Evolutionary conservation across 495 filamentous ascomycete genomes (phyloP), one percentile per base, ranked within the genome.

Genomic region (Aspergillus kassunensis): DNA sequence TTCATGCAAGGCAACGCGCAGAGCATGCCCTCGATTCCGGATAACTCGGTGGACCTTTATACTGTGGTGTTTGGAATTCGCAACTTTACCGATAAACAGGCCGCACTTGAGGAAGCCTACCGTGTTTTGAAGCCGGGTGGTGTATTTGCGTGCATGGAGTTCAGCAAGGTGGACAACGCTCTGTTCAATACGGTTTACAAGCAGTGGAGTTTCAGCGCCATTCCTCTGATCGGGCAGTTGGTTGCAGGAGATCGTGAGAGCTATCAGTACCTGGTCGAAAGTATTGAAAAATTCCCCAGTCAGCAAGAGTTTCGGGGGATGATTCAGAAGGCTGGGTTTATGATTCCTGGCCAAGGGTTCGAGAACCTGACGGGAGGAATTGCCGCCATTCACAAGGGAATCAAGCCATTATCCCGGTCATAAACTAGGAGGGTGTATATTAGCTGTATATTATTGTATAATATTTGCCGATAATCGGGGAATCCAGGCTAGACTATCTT

Each of bases 191-290:
- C 79, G n/a, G 66, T 92, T 3, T 98, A 98, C 72, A 95, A 96
- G 77, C 75, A 89, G 48, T 98, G 95, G 89, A 96, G 90, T 57
- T 98, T 97, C 70, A 77, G 82, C 43, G 89, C 90, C 13, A 98
- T 98, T 56, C 93, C 93, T 2, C 60, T 98, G 39, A 96, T 98
- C 65, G 93, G 93, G 15, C 91, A 98, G 73, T 57, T 98, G 56
- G 91, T 98, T 25, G 95, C 93, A 3, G 92, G 88, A 2, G 93
- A 98, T 65, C 77, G 93, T 44, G 91, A 90, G 58, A 96, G 90
- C 63, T 98, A 98, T 68, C 95, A 97, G 80, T 98, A 98, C 73
- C 71, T 98, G 30, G 95, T 97, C 21, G 93, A 98, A 80, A 96
- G 90, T 70, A 97, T 98, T 72, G 91, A 96, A 74, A 73, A 79